phyloP scores from a whole-genome alignment of 2,329 filamentous ascomycete species.

The Cercospora sp. region DNA sequence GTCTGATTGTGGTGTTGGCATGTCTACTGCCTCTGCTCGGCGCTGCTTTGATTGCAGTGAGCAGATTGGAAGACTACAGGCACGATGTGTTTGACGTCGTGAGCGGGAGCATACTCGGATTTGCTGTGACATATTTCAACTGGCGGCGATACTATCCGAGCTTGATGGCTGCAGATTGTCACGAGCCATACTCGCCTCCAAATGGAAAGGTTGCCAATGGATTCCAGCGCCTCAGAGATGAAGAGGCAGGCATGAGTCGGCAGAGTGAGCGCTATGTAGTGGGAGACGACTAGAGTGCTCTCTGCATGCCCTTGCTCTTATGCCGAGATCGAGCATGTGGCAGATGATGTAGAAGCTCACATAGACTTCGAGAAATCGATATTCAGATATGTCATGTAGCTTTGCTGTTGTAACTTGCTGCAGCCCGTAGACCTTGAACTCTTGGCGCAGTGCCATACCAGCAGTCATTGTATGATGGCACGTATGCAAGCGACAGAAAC shows the following conservation, averaged over 20 bases:
- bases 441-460: too few species aligned
- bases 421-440: too few species aligned
- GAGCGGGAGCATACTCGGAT: constrained; percentile 55
- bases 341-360: too few species aligned
- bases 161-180: constrained; percentile 52
- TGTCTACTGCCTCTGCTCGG: constrained; percentile 57
- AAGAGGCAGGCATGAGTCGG: constrained; percentile 42
- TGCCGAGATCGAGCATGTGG: not conserved
- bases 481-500: not conserved
- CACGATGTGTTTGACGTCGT: constrained; percentile 66
- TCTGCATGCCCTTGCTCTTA: not conserved
- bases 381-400: too few species aligned
- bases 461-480: not conserved
- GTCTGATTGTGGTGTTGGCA: constrained; percentile 56
- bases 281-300: not conserved
- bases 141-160: constrained; percentile 63
- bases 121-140: constrained; percentile 57
- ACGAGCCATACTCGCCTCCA: constrained; percentile 49
- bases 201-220: constrained; percentile 24
- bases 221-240: constrained; percentile 46
- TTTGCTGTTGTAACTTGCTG: too few species aligned
- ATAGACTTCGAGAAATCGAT: too few species aligned
- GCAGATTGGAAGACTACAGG: constrained; percentile 62
- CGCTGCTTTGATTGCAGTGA: constrained; percentile 61
- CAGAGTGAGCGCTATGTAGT: constrained; percentile 7